These are phyloP conservation scores for Wickerhamiella parazyma DNA, from an alignment of 805 yeast species.

Conservation along the genomic window DNA sequence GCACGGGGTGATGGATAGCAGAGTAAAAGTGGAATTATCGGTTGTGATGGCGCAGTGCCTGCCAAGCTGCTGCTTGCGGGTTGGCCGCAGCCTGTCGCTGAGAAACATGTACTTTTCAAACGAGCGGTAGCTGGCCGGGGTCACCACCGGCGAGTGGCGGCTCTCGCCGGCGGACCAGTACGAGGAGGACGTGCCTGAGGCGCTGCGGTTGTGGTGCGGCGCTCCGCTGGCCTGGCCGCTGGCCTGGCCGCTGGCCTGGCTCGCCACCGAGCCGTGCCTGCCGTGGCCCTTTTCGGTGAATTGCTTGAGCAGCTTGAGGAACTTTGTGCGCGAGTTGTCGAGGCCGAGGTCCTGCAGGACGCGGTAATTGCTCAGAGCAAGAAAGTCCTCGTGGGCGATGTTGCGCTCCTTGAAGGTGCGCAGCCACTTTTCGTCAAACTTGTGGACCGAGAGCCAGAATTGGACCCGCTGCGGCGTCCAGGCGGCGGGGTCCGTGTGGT, in stretches of 20 bases:
- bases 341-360: constrained; percentile 35
- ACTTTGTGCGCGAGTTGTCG: constrained; percentile 41
- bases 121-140: constrained; percentile 5
- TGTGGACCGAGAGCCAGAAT: constrained; percentile 53
- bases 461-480: constrained; percentile 64
- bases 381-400: constrained; percentile 48
- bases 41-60: constrained; percentile 41
- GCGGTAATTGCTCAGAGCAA: constrained; percentile 56
- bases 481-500: constrained; percentile 23
- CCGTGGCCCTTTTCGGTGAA: constrained; percentile 12
- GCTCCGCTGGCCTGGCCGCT: not conserved
- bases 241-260: no score
- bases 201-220: not conserved
- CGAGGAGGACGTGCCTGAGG: constrained; percentile 1
- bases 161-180: constrained; percentile 3
- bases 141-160: not conserved
- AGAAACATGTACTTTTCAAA: constrained; percentile 13
- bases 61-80: constrained; percentile 20
- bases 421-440: constrained; percentile 65
- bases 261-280: no score
- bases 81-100: constrained; percentile 24
- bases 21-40: constrained; percentile 45
- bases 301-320: constrained; percentile 39
- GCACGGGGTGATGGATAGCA: constrained; percentile 30
- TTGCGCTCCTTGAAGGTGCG: constrained; percentile 43